phyloP scores from a whole-genome alignment of 2,329 filamentous ascomycete species.

The Trichoderma arundinaceum region DNA sequence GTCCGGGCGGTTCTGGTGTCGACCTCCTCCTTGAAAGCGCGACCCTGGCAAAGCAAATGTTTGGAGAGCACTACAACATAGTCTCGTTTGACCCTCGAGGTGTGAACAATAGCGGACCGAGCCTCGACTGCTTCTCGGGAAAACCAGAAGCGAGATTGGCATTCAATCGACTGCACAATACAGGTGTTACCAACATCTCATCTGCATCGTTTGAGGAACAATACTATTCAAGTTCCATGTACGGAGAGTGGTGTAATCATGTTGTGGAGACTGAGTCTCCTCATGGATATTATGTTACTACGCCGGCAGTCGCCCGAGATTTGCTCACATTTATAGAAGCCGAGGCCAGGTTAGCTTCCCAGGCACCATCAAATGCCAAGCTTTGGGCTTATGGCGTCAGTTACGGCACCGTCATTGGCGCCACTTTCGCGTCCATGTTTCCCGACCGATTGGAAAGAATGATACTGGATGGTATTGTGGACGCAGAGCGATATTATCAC shows the following conservation, averaged over 20 bases:
- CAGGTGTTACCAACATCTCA: conserved; percentile 7
- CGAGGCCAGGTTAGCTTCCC: neutral
- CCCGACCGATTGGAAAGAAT: conserved; percentile 36
- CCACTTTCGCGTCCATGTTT: conserved; percentile 43
- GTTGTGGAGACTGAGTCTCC: conserved; percentile 4
- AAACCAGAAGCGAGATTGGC: neutral
- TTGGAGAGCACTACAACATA: conserved; percentile 17
- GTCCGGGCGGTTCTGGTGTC: conserved; percentile 19
- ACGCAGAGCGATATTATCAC: conserved; percentile 37
- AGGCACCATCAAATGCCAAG: neutral
- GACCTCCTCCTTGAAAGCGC: conserved; percentile 1
- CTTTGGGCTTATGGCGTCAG: conserved; percentile 35
- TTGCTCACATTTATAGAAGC: conserved; percentile 15
- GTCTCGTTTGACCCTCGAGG: conserved; percentile 12
- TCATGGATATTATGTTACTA: conserved; percentile 10
- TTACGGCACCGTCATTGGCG: conserved; percentile 45
- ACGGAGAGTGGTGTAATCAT: conserved; percentile 16
- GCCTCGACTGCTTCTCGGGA: conserved; percentile 13
- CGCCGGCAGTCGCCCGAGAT: conserved; percentile 8
- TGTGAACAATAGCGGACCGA: conserved; percentile 10
- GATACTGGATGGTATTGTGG: conserved; percentile 38
- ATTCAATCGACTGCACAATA: conserved; percentile 12
- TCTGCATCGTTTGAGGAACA: conserved; percentile 5
- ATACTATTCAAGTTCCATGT: conserved; percentile 17
- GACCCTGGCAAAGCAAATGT: neutral